phyloP scores from a whole-genome alignment of 345 rosid species.

The Microthlaspi erraticum region DNA sequence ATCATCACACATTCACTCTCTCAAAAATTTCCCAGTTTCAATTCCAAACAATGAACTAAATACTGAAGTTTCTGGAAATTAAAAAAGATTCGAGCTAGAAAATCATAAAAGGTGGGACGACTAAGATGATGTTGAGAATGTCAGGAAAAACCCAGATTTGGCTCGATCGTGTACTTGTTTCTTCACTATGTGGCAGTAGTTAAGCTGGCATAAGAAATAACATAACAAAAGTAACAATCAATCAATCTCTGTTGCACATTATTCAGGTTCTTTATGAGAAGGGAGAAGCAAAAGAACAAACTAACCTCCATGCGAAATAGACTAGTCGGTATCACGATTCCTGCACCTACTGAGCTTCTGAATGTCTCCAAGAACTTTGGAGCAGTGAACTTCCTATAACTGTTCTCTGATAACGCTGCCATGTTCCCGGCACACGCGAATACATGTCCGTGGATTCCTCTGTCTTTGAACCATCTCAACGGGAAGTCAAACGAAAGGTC shows the following conservation, averaged over 20 bases:
- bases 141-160: slow-evolving; percentile 63
- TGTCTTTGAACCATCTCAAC: slow-evolving; percentile 73
- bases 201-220: slow-evolving; percentile 55
- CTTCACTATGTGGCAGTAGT: slow-evolving; percentile 72
- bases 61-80: slow-evolving; percentile 12
- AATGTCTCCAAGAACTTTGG: slow-evolving; percentile 64
- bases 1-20: slow-evolving; percentile 10
- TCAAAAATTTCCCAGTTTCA: slow-evolving; percentile 18
- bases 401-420: slow-evolving; percentile 73
- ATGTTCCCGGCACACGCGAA: slow-evolving; percentile 92
- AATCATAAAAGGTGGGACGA: slow-evolving; percentile 23
- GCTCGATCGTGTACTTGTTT: slow-evolving; percentile 63
- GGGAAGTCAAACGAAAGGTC: slow-evolving; percentile 97
- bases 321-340: slow-evolving; percentile 82
- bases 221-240: slow-evolving; percentile 34
- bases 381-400: slow-evolving; percentile 60
- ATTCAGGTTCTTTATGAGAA: slow-evolving; percentile 1
- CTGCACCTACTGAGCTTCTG: slow-evolving; percentile 83
- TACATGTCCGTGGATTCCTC: slow-evolving; percentile 88
- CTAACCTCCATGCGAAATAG: slow-evolving; percentile 90
- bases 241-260: background rate
- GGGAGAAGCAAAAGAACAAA: slow-evolving; percentile 3
- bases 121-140: slow-evolving; percentile 56
- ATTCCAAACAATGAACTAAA: slow-evolving; percentile 20
- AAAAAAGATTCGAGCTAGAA: background rate